Percentiles rank a stretch among this genome's conserved stretches.
phyloP scores from a whole-genome alignment of 768 basidiomycete genomes.

The Cystofilobasidium macerans region DNA sequence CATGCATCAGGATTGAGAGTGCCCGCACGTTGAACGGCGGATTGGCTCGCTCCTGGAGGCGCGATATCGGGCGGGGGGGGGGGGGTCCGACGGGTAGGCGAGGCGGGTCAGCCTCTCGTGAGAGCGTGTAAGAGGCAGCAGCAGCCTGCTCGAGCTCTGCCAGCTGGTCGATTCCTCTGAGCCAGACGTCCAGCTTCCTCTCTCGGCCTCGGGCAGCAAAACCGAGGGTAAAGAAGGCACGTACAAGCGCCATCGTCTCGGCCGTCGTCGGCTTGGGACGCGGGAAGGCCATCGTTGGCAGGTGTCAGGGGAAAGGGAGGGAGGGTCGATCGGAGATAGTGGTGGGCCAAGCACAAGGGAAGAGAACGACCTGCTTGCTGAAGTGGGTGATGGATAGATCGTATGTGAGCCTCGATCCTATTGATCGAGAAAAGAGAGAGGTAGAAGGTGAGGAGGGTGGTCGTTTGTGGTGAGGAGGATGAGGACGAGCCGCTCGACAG shows the following conservation, averaged over 20 bases:
- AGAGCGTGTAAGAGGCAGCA: background rate
- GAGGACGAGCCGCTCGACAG: too few species aligned
- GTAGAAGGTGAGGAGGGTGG: too few species aligned
- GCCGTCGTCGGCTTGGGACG: conserved; percentile 24
- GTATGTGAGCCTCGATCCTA: too few species aligned
- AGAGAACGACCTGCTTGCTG: too few species aligned
- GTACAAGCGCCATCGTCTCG: conserved; percentile 21
- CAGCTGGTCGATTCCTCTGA: too few species aligned
- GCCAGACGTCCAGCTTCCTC: too few species aligned
- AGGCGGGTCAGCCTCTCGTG: too few species aligned
- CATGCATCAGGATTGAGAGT: conserved; percentile 38
- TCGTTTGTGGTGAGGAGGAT: too few species aligned
- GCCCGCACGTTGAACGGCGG: conserved; percentile 24
- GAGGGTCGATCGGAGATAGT: background rate
- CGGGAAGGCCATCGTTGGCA: conserved; percentile 23
- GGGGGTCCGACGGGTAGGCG: background rate
- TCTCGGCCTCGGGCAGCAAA: background rate
- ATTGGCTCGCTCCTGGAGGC: conserved; percentile 20
- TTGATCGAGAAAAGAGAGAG: too few species aligned
- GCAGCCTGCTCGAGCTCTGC: background rate
- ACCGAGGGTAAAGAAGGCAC: background rate
- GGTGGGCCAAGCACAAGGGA: background rate
- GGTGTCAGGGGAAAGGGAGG: background rate
- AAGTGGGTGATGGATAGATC: too few species aligned
- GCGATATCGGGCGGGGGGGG: background rate